Conservation (phyloP, 1,139 yeast species). For the Pichia sp. region DNA sequence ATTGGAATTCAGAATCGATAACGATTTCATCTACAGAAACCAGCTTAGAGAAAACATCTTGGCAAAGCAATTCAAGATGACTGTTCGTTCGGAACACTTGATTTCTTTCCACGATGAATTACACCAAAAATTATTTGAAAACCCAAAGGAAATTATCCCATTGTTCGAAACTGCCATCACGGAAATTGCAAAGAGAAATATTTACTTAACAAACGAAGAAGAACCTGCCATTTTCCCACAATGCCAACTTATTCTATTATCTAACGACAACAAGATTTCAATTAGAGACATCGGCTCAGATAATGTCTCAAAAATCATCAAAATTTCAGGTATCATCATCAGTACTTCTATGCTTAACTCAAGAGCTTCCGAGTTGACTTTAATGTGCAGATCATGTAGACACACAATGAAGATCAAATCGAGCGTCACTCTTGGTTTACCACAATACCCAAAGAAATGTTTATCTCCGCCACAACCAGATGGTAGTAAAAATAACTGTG, state of each 20-base stretch:
- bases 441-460: slow-evolving; percentile 76
- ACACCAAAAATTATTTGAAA: slow-evolving; percentile 79
- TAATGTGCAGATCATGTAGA: slow-evolving; percentile 87
- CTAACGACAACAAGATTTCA: slow-evolving; percentile 70
- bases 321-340: slow-evolving; percentile 91
- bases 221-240: slow-evolving; percentile 63
- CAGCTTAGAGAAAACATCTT: slow-evolving; percentile 86
- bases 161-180: slow-evolving; percentile 88
- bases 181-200: slow-evolving; percentile 83
- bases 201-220: slow-evolving; percentile 56
- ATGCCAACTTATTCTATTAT: slow-evolving; percentile 78
- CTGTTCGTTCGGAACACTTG: slow-evolving; percentile 81
- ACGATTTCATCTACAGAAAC: slow-evolving; percentile 86
- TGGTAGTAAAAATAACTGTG: slow-evolving; percentile 66
- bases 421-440: slow-evolving; percentile 75
- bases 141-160: slow-evolving; percentile 88
- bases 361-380: slow-evolving; percentile 79
- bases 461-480: slow-evolving; percentile 52
- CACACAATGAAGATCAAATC: slow-evolving; percentile 71
- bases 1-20: slow-evolving; percentile 79
- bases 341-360: slow-evolving; percentile 89
- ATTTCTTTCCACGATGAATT: slow-evolving; percentile 87
- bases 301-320: slow-evolving; percentile 84
- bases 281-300: slow-evolving; percentile 85
- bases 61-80: slow-evolving; percentile 68